Percentiles rank a stretch among this genome's conserved stretches.
phyloP scores from a whole-genome alignment of 805 yeast genomes.

The Barnettozyma sucrosica region DNA sequence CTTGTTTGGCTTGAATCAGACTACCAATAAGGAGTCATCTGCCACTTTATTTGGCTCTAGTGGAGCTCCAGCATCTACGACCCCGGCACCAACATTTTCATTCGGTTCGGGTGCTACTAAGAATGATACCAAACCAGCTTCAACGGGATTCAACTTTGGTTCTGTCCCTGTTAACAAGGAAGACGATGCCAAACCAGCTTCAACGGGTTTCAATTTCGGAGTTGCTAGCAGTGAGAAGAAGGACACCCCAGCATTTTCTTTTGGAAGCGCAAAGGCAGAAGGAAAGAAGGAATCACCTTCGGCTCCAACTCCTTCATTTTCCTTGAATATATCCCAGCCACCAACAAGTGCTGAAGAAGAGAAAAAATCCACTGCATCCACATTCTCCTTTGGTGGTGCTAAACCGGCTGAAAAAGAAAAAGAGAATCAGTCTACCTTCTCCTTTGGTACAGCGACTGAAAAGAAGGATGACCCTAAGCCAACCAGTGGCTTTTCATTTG shows the following conservation, averaged over 20 bases:
- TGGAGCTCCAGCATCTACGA: neutral
- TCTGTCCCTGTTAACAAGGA: neutral
- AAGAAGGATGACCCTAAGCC: constrained; percentile 12
- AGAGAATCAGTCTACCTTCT: constrained; percentile 16
- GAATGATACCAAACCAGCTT: constrained; percentile 17
- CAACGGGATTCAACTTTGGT: constrained; percentile 20
- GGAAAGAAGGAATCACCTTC: constrained; percentile 14
- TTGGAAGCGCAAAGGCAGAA: neutral
- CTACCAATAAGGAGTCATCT: neutral
- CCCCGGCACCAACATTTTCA: neutral
- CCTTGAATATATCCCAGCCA: constrained; percentile 15
- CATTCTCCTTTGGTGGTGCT: constrained; percentile 18
- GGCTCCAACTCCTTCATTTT: constrained; percentile 13
- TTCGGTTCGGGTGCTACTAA: constrained; percentile 9
- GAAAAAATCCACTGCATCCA: constrained; percentile 12
- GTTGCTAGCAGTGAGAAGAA: neutral
- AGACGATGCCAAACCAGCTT: neutral
- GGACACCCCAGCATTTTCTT: neutral
- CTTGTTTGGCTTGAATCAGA: neutral
- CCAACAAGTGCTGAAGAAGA: constrained; percentile 13
- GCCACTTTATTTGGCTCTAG: neutral
- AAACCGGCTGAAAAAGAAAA: constrained; percentile 17
- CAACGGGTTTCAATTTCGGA: constrained; percentile 1
- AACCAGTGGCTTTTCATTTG: constrained; percentile 22
- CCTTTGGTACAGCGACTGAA: constrained; percentile 26